Evolutionary conservation across 1,284 basidiomycete genomes (phyloP).

Genomic region (Anthracocystis setariae): DNA sequence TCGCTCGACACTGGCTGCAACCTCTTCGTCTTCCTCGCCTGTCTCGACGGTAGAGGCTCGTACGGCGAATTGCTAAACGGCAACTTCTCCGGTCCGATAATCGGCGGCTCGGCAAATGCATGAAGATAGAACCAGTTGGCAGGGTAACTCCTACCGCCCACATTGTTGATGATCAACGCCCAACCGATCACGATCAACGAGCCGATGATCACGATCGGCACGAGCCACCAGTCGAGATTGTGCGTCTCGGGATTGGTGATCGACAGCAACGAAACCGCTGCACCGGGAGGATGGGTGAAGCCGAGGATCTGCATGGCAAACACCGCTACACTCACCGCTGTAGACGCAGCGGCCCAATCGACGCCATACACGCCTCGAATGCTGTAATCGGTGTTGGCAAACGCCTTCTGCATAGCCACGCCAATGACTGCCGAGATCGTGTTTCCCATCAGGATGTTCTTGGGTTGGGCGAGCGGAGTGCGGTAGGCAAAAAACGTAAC

Average conservation of each 20-base stretch:
- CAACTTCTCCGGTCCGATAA: constrained; percentile 40
- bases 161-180: constrained; percentile 62
- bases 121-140: constrained; percentile 44
- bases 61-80: constrained; percentile 25
- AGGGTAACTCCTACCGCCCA: constrained; percentile 39
- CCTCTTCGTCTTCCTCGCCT: constrained; percentile 11
- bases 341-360: constrained; percentile 50
- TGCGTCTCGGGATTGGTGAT: constrained; percentile 42
- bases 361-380: constrained; percentile 38
- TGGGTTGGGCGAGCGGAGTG: constrained; percentile 54
- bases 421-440: constrained; percentile 52
- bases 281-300: constrained; percentile 59
- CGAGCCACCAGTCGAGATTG: constrained; percentile 40
- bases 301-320: constrained; percentile 59
- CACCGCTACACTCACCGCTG: constrained; percentile 34
- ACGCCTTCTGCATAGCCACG: constrained; percentile 50
- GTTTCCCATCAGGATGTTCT: constrained; percentile 59
- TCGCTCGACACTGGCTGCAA: constrained; percentile 2
- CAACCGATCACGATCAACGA: constrained; percentile 55
- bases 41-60: constrained; percentile 2
- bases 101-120: constrained; percentile 32
- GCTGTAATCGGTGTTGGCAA: constrained; percentile 36
- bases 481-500: constrained; percentile 54
- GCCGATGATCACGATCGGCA: constrained; percentile 36
- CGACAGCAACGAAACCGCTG: constrained; percentile 50